phyloP scores from a whole-genome alignment of 2,329 filamentous ascomycete genomes.

The Fusarium hainanense region DNA sequence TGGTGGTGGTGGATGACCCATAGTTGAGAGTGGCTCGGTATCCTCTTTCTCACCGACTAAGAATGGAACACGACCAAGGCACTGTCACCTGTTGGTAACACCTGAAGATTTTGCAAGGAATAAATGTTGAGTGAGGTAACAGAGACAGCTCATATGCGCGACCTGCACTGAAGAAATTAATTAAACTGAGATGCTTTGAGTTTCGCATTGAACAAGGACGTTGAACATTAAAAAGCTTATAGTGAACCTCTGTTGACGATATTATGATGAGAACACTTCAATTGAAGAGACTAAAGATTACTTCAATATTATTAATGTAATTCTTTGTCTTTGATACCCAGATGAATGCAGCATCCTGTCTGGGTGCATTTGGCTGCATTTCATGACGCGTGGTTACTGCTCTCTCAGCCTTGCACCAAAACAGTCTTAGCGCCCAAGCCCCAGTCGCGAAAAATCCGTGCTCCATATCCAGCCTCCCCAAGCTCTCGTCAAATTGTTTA shows the following conservation, averaged over 20 bases:
- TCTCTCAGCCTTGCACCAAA: conserved; percentile 51
- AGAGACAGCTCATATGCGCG: neutral
- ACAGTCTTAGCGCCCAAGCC: conserved; percentile 49
- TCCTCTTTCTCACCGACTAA: neutral
- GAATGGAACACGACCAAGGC: neutral
- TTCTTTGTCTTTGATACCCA: neutral
- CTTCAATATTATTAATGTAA: neutral
- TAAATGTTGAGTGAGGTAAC: neutral
- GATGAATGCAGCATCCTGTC: neutral
- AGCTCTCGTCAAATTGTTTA: conserved; percentile 50
- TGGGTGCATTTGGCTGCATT: neutral
- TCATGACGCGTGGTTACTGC: conserved; percentile 37
- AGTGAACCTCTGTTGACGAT: too few species aligned
- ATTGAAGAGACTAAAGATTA: neutral
- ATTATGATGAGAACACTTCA: neutral
- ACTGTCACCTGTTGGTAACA: neutral
- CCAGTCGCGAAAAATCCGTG: conserved; percentile 54
- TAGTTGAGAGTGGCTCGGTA: neutral
- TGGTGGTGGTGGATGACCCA: neutral
- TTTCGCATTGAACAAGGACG: neutral
- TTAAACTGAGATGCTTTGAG: neutral
- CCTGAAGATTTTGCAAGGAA: neutral
- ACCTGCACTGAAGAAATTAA: neutral
- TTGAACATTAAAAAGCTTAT: neutral
- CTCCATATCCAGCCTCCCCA: conserved; percentile 50